Percentiles rank a stretch among this genome's conserved stretches.
These are phyloP conservation scores for Auricularia auricula-judae DNA, from an alignment of 768 basidiomycete species.

Conservation along the genomic window DNA sequence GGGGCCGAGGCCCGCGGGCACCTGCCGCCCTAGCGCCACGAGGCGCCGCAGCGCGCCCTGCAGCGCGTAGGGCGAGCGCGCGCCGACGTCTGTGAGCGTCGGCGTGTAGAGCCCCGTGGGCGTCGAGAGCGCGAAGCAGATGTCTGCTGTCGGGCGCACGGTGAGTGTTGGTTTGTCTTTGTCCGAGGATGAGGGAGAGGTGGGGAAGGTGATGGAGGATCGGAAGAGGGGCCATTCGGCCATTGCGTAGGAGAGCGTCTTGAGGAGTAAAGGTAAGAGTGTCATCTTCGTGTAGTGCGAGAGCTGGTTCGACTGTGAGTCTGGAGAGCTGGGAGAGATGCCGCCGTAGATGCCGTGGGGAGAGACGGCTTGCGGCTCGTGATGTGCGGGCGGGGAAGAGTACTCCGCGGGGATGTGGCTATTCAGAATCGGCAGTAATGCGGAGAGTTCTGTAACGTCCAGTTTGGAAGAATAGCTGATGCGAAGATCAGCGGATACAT, in stretches of 20 bases:
- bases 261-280: slow-evolving; percentile 74
- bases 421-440: slow-evolving; percentile 52
- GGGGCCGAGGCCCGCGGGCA: slow-evolving; percentile 50
- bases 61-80: slow-evolving; percentile 46
- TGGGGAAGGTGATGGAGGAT: slow-evolving; percentile 48
- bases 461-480: slow-evolving; percentile 60
- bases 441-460: slow-evolving; percentile 61
- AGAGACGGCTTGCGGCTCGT: slow-evolving; percentile 31
- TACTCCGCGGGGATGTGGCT: slow-evolving; percentile 54
- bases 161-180: slow-evolving; percentile 51
- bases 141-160: slow-evolving; percentile 64
- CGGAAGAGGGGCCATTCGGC: slow-evolving; percentile 77
- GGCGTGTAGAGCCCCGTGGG: slow-evolving; percentile 79
- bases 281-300: slow-evolving; percentile 59
- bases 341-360: slow-evolving; percentile 9
- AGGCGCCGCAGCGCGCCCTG: slow-evolving; percentile 52
- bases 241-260: slow-evolving; percentile 73
- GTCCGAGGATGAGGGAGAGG: no score
- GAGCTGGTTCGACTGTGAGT: slow-evolving; percentile 16
- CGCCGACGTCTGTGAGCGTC: slow-evolving; percentile 46
- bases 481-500: background rate
- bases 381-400: slow-evolving; percentile 27
- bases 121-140: slow-evolving; percentile 66
- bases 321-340: background rate
- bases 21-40: slow-evolving; percentile 52